phyloP scores from a whole-genome alignment of 164 flowering plant genomes.

The Akebia trifoliata region DNA sequence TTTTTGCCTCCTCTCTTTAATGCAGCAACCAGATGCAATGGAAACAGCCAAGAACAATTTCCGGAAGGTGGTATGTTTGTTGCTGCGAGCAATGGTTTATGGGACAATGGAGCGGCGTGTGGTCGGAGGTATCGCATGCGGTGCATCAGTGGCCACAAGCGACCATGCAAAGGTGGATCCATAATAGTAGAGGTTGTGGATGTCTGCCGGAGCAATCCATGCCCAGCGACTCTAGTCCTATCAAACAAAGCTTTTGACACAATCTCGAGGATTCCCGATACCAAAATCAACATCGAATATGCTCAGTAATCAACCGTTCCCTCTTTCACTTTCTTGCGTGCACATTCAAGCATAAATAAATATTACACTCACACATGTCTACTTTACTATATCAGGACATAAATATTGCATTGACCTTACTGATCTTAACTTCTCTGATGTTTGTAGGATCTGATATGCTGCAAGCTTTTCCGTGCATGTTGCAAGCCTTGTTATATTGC shows the following conservation, averaged over 20 bases:
- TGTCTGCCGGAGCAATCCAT: constrained; percentile 34
- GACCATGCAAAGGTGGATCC: constrained; percentile 44
- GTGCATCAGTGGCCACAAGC: constrained; percentile 45
- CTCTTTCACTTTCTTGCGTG: not conserved
- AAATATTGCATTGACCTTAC: constrained; percentile 1
- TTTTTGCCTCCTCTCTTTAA: not conserved
- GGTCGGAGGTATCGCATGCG: constrained; percentile 43
- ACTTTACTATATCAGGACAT: not conserved
- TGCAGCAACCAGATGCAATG: constrained; percentile 53
- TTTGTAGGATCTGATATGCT: constrained; percentile 18
- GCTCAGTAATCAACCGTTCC: constrained; percentile 24
- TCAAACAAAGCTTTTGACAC: constrained; percentile 44
- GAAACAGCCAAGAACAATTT: constrained; percentile 35
- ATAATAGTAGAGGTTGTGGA: constrained; percentile 49
- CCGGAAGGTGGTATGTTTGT: constrained; percentile 42
- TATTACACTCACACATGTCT: not conserved
- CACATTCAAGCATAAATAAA: not conserved
- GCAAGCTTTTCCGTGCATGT: not conserved
- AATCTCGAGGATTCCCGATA: constrained; percentile 26
- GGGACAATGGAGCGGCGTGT: constrained; percentile 75
- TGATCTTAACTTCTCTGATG: constrained; percentile 7
- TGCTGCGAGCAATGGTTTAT: constrained; percentile 43
- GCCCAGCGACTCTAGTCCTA: constrained; percentile 40
- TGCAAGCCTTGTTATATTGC: not conserved
- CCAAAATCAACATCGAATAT: constrained; percentile 42